phyloP scores from a whole-genome alignment of 495 filamentous ascomycete genomes.

The Penicillium waksmanii region DNA sequence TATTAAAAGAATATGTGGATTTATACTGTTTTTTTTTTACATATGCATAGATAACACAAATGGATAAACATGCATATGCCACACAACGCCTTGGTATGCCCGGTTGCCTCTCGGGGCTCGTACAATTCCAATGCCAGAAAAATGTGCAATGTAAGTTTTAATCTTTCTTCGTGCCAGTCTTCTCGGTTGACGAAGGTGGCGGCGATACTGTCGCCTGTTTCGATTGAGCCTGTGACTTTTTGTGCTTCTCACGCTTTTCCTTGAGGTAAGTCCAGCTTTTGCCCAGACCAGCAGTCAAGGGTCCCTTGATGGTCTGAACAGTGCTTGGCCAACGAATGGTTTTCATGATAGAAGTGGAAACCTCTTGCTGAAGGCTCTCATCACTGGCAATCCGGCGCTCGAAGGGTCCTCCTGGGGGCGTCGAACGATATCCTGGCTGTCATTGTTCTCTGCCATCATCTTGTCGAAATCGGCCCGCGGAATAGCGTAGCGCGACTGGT shows the following conservation, averaged over 20 bases:
- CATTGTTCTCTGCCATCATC: constrained; percentile 73
- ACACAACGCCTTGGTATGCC: constrained; percentile 32
- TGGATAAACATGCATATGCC: constrained; percentile 18
- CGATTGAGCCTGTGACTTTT: constrained; percentile 34
- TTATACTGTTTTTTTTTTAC: constrained; percentile 16
- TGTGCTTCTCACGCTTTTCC: constrained; percentile 80
- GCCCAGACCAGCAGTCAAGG: constrained; percentile 71
- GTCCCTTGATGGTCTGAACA: constrained; percentile 79
- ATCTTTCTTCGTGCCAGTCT: constrained; percentile 24
- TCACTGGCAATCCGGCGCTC: constrained; percentile 82
- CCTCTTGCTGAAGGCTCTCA: constrained; percentile 63
- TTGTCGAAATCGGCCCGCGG: constrained; percentile 80
- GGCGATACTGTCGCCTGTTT: neutral
- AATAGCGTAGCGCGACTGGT: constrained; percentile 86
- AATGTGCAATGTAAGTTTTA: constrained; percentile 9
- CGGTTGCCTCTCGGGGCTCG: constrained; percentile 2
- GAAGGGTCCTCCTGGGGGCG: constrained; percentile 76
- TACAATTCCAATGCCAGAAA: neutral
- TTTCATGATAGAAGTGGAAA: constrained; percentile 74
- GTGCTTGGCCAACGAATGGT: constrained; percentile 92
- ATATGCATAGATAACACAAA: constrained; percentile 19
- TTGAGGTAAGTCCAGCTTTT: constrained; percentile 73
- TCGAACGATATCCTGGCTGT: constrained; percentile 67
- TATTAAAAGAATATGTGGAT: neutral
- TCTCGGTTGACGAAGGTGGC: neutral